phyloP scores from a whole-genome alignment of 202 grass and related monocot genomes.

The Panicum hallii region DNA sequence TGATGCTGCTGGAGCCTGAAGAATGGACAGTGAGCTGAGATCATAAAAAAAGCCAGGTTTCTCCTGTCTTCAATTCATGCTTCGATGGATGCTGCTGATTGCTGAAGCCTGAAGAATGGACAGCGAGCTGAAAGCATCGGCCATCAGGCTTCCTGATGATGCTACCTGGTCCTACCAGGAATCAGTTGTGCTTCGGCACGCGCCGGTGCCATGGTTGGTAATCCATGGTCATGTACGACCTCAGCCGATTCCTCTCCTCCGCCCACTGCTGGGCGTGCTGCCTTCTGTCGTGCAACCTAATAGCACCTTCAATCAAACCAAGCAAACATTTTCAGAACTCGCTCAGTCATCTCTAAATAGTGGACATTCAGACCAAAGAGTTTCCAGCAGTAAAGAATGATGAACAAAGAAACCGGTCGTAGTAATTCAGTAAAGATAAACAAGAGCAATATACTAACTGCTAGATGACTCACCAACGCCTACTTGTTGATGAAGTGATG shows the following conservation, averaged over 20 bases:
- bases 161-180: background rate
- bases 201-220: constrained; percentile 26
- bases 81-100: constrained; percentile 10
- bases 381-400: background rate
- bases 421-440: no score
- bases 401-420: background rate
- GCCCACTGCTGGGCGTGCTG: constrained; percentile 54
- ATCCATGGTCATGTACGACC: constrained; percentile 65
- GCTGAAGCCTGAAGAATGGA: background rate
- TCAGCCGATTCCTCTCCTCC: constrained; percentile 59
- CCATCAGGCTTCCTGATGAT: background rate
- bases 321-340: background rate
- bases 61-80: constrained; percentile 19
- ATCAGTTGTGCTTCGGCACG: constrained; percentile 57
- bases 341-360: background rate
- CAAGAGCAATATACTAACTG: no score
- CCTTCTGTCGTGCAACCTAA: constrained; percentile 51
- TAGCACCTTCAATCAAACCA: constrained; percentile 41
- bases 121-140: background rate
- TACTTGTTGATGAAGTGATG: constrained; percentile 54
- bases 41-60: background rate
- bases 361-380: background rate
- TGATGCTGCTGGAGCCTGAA: background rate
- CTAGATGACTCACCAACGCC: constrained; percentile 58
- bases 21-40: background rate